These are phyloP conservation scores for Eimeria necatrix DNA, from an alignment of 169 alveolate genomes.

Conservation along the genomic window DNA sequence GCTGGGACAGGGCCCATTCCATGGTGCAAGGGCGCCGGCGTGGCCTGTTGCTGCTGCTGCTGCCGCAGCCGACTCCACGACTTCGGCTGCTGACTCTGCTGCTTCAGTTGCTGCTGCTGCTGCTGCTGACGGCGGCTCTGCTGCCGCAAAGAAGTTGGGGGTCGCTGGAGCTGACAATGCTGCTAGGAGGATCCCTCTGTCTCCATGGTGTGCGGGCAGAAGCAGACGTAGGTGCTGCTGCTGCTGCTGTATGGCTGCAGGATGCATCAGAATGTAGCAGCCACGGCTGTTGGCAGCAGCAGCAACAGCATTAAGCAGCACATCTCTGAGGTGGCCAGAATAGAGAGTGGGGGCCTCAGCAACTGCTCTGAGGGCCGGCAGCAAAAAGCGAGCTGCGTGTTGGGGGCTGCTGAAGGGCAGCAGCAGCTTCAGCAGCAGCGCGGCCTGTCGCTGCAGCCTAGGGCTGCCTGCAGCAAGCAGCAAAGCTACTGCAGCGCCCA, in stretches of 20 bases:
- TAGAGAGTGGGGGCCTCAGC: not conserved
- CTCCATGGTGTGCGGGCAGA: conserved; percentile 31
- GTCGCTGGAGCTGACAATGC: not conserved
- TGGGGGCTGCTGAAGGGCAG: conserved; percentile 75
- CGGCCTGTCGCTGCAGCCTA: conserved; percentile 64
- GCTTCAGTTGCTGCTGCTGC: conserved; percentile 23
- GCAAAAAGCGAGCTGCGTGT: conserved; percentile 35
- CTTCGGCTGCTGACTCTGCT: conserved; percentile 2
- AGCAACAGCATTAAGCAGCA: conserved; percentile 49
- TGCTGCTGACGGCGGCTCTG: not conserved
- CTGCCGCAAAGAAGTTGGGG: conserved; percentile 7
- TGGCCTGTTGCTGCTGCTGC: not conserved
- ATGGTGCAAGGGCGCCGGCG: conserved; percentile 41
- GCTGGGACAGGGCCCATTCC: not conserved
- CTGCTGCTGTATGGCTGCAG: conserved; percentile 43
- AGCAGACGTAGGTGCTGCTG: conserved; percentile 31
- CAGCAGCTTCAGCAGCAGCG: conserved; percentile 57
- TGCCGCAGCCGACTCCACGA: conserved; percentile 22
- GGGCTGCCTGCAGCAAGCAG: conserved; percentile 63
- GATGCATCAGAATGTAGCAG: conserved; percentile 6
- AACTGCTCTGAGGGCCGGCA: conserved; percentile 54
- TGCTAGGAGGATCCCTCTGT: not conserved
- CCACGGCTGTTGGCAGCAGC: conserved; percentile 60
- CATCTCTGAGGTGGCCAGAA: conserved; percentile 12
- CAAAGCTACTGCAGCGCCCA: conserved; percentile 52